A percentile compares a stretch with the other conserved stretches of the same genome.
Conservation (phyloP, 2,329 filamentous ascomycete species). For the Annulohypoxylon truncatum region DNA sequence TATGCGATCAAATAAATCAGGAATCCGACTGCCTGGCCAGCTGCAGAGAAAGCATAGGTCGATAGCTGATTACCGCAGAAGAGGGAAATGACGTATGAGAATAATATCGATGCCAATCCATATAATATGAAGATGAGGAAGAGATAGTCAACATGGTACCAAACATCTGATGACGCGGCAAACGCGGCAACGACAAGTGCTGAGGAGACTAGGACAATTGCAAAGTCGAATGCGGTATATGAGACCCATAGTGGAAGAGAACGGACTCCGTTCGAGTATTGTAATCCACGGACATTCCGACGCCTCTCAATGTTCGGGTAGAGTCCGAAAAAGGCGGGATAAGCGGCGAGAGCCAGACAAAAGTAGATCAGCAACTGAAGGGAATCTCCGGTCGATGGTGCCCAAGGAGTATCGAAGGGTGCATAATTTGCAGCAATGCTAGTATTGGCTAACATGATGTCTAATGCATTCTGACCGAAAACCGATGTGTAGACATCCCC, state of each 20-base stretch:
- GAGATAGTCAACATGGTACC: slow-evolving; percentile 84
- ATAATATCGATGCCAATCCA: slow-evolving; percentile 78
- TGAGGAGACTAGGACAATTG: slow-evolving; percentile 75
- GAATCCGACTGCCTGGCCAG: slow-evolving; percentile 78
- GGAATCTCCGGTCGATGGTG: slow-evolving; percentile 74
- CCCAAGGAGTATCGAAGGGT: slow-evolving; percentile 79
- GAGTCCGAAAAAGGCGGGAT: slow-evolving; percentile 86
- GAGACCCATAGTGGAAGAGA: slow-evolving; percentile 86
- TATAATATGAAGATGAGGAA: slow-evolving; percentile 86
- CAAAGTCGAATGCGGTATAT: slow-evolving; percentile 83
- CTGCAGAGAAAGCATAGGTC: slow-evolving; percentile 85
- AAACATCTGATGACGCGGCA: slow-evolving; percentile 70
- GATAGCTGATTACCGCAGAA: slow-evolving; percentile 83
- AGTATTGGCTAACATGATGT: slow-evolving; percentile 74
- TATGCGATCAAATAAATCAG: slow-evolving; percentile 78
- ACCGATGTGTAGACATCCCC: slow-evolving; percentile 67
- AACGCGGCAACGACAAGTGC: slow-evolving; percentile 77
- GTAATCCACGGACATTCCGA: slow-evolving; percentile 81
- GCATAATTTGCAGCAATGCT: slow-evolving; percentile 79
- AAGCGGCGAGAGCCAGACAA: slow-evolving; percentile 79
- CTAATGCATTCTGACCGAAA: slow-evolving; percentile 72
- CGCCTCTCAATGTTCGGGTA: slow-evolving; percentile 89
- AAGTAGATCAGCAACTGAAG: slow-evolving; percentile 86
- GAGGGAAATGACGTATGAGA: slow-evolving; percentile 85
- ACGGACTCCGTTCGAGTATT: slow-evolving; percentile 92